Conservation (phyloP, 139 green algal genomes). For the Monoraphidium neglectum region DNA sequence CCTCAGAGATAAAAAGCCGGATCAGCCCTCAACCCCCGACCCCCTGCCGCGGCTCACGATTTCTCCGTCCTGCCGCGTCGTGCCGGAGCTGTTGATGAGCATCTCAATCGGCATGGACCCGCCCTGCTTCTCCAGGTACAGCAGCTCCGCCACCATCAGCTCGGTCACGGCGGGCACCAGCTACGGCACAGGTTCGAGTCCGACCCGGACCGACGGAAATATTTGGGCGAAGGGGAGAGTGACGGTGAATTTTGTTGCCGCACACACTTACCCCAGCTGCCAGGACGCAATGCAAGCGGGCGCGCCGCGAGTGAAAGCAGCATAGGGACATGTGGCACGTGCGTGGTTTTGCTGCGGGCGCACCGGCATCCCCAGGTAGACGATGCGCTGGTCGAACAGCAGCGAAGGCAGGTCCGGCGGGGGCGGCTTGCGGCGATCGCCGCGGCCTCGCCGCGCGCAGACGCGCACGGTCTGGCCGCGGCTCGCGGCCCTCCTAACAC, state of each 20-base stretch:
- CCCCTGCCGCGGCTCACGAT: slow-evolving; percentile 56
- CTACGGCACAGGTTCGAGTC: too few species aligned
- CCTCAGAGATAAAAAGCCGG: too few species aligned
- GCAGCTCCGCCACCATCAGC: slow-evolving; percentile 97
- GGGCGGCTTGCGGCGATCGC: slow-evolving; percentile 57
- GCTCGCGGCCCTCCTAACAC: too few species aligned
- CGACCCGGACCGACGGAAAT: too few species aligned
- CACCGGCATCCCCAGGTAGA: slow-evolving; percentile 98
- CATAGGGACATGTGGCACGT: background rate
- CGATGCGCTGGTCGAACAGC: slow-evolving; percentile 95
- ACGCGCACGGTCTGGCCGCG: slow-evolving; percentile 12
- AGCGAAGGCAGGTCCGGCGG: slow-evolving; percentile 97
- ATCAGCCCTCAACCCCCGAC: too few species aligned
- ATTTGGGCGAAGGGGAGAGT: too few species aligned
- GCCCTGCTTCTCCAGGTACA: slow-evolving; percentile 96
- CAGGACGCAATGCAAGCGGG: background rate
- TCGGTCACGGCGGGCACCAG: slow-evolving; percentile 97
- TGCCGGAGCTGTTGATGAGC: slow-evolving; percentile 97
- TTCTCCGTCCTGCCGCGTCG: slow-evolving; percentile 68
- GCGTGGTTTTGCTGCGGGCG: background rate
- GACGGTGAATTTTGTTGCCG: too few species aligned
- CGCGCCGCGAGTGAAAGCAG: slow-evolving; percentile 1
- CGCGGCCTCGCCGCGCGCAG: slow-evolving; percentile 30
- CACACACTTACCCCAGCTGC: too few species aligned
- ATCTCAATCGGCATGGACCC: slow-evolving; percentile 89